Conservation (phyloP, 163 green algal genomes). For the Chlamydomonas reinhardtii region DNA sequence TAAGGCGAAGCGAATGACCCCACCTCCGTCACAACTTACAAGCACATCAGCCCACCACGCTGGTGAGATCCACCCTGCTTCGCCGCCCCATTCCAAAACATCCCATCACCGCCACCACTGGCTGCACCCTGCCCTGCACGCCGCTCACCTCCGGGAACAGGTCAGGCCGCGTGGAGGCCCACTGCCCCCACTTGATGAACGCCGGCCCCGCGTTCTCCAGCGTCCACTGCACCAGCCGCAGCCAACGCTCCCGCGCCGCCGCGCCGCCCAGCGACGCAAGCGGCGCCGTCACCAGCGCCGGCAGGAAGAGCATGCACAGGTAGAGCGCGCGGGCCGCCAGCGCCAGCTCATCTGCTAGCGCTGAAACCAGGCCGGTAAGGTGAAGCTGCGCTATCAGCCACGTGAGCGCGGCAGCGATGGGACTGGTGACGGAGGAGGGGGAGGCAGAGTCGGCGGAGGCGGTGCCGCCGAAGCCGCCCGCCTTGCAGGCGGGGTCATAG, state of each 20-base stretch:
- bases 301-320: constrained; percentile 79
- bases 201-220: constrained; percentile 80
- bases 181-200: constrained; percentile 99
- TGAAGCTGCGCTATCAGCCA: not conserved
- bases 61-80: no score
- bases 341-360: constrained; percentile 60
- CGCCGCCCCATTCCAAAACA: no score
- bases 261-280: constrained; percentile 45
- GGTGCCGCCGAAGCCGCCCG: not conserved
- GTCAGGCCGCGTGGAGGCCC: constrained; percentile 91
- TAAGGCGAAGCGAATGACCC: no score
- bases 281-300: constrained; percentile 68
- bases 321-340: constrained; percentile 67
- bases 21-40: no score
- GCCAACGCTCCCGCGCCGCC: constrained; percentile 67
- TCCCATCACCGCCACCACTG: no score
- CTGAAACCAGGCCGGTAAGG: not conserved
- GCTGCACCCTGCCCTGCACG: not conserved
- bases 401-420: not conserved
- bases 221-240: constrained; percentile 83
- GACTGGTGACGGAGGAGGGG: not conserved
- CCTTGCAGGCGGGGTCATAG: not conserved
- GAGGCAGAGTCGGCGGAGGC: no score
- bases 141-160: constrained; percentile 81
- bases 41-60: no score